Evolutionary conservation across 2,329 filamentous ascomycete species (phyloP), one percentile per base, ranked within the genome.

Genomic region (Aotearoamyces nothofagi): DNA sequence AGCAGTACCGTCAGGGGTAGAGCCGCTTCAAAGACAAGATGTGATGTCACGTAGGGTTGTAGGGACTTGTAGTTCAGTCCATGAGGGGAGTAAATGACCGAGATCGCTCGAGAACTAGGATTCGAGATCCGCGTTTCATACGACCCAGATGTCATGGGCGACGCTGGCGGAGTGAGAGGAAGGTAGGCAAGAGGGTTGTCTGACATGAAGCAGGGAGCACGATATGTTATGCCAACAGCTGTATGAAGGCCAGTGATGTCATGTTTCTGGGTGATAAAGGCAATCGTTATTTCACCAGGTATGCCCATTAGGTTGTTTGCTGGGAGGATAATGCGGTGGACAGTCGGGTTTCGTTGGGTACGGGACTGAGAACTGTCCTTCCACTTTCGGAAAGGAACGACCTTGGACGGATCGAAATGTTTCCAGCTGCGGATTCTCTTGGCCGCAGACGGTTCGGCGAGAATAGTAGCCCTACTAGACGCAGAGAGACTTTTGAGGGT

Each of bases 161-260:
- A 31, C 15, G 12, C 23, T 5, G 24, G 29, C 10, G 29, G 29
- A 3, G 29, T 31, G 9, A 32, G 26, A 10, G 33, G 26, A 4
- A 22, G 31, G 23, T 34, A 33, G 14, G 38, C 24, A 24, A 17
- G 46, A 53, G 24, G 46, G 15, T 11, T 13, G n/a, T n/a, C n/a
- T n/a, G n/a, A 17, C 4, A 16, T 22, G 26, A 11, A 3, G 26
- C n/a, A 11, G 10, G 75, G 69, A 12, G 75, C 64, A 11, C 66
- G 64, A 45, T 82, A 83, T 1, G 77, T 83, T 39, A 83, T 77
- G 9, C 70, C 76, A 37, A 82, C 63, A 8, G 74, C 76, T 33
- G 69, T 68, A 44, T 79, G 74, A 0, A 78, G 43, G 3, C 66
- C 64, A 5, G 65, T 67, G 4, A 73, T 41, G 41, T 79, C 72